Conservation (phyloP, 768 basidiomycete species). For the Dioszegia aurantiaca region DNA sequence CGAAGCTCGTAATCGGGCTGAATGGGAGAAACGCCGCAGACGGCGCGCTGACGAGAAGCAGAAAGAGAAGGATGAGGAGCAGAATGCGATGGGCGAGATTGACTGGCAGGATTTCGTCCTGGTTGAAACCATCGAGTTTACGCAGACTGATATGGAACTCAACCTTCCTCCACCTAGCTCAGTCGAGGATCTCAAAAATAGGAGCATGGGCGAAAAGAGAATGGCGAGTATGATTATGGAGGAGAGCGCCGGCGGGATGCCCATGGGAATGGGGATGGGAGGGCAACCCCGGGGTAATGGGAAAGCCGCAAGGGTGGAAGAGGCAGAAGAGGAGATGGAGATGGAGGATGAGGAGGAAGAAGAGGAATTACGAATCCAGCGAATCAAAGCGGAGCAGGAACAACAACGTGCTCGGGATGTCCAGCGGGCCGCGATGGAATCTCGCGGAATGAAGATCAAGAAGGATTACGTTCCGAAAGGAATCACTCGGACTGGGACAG, state of each 20-base stretch:
- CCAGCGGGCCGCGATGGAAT: slow-evolving; percentile 63
- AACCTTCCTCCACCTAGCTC: slow-evolving; percentile 97
- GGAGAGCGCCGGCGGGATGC: slow-evolving; percentile 84
- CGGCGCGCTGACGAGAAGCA: slow-evolving; percentile 81
- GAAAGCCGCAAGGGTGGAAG: slow-evolving; percentile 56
- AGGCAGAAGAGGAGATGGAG: slow-evolving; percentile 57
- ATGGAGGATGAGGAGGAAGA: slow-evolving; percentile 71
- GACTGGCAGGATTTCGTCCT: slow-evolving; percentile 99
- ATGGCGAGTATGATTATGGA: slow-evolving; percentile 99
- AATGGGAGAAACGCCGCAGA: slow-evolving; percentile 80
- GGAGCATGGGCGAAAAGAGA: slow-evolving; percentile 94
- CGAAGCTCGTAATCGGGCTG: slow-evolving; percentile 70
- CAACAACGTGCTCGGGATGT: slow-evolving; percentile 75
- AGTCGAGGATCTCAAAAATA: slow-evolving; percentile 87
- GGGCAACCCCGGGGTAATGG: neutral
- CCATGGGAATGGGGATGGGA: slow-evolving; percentile 46
- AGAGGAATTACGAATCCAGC: slow-evolving; percentile 59
- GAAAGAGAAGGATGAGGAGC: slow-evolving; percentile 89
- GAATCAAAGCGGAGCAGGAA: slow-evolving; percentile 59
- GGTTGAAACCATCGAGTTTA: slow-evolving; percentile 83
- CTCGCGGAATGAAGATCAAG: slow-evolving; percentile 48
- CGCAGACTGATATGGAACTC: slow-evolving; percentile 71
- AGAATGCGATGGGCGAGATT: slow-evolving; percentile 92
- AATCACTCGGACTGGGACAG: slow-evolving; percentile 57
- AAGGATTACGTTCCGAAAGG: slow-evolving; percentile 91